phyloP scores from a whole-genome alignment of 768 basidiomycete genomes.

The Mycena floridula region DNA sequence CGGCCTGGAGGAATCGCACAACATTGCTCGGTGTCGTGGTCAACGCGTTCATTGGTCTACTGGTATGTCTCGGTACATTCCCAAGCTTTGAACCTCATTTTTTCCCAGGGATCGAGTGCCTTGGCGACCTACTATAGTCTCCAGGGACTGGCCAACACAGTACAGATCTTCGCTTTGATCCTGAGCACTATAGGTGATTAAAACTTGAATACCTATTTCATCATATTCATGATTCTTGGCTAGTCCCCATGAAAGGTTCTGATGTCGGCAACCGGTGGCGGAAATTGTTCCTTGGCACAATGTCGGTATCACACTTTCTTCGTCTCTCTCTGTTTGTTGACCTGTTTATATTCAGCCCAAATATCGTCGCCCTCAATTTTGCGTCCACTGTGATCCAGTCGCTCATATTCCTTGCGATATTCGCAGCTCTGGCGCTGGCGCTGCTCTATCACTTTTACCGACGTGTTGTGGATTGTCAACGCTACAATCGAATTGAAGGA shows the following conservation, averaged over 20 bases:
- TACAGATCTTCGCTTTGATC: conserved; percentile 69
- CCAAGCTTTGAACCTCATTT: background rate
- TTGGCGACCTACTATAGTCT: conserved; percentile 65
- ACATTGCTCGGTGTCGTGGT: conserved; percentile 42
- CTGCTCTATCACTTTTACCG: conserved; percentile 56
- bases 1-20: conserved; percentile 50
- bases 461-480: conserved; percentile 40
- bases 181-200: conserved; percentile 56
- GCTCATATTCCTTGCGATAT: conserved; percentile 51
- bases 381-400: conserved; percentile 54
- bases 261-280: conserved; percentile 46
- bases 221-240: background rate
- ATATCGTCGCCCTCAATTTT: conserved; percentile 70
- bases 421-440: conserved; percentile 46
- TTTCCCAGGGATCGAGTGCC: conserved; percentile 57
- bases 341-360: conserved; percentile 49
- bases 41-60: conserved; percentile 45
- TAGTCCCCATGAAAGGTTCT: conserved; percentile 33
- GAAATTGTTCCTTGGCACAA: conserved; percentile 57
- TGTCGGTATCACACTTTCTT: conserved; percentile 34
- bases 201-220: background rate
- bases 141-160: conserved; percentile 59
- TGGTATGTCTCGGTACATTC: conserved; percentile 32
- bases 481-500: conserved; percentile 46
- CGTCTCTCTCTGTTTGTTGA: conserved; percentile 6